A percentile compares a stretch with the other conserved stretches of the same genome.
Conservation (phyloP, 1,139 yeast species). For the Entelexis paramagnoliae region DNA sequence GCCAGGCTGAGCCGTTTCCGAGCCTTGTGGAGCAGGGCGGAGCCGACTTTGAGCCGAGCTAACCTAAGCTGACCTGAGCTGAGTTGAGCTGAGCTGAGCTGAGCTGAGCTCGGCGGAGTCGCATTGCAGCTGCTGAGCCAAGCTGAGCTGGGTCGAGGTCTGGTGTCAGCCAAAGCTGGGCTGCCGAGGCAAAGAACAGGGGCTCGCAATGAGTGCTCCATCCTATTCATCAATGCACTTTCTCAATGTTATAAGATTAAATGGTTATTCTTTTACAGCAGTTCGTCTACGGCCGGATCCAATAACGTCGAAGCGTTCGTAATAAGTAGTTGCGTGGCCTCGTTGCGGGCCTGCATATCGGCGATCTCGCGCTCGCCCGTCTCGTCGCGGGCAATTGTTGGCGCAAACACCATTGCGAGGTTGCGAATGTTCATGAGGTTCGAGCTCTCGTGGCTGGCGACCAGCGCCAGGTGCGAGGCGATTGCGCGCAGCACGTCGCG, state of each 20-base stretch:
- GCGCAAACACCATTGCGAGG: conserved; percentile 89
- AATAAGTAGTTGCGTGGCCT: conserved; percentile 65
- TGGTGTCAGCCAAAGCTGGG: too few species aligned
- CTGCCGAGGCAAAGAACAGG: too few species aligned
- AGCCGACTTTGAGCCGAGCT: too few species aligned
- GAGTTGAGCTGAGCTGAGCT: too few species aligned
- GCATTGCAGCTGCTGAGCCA: too few species aligned
- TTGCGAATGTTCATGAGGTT: conserved; percentile 68
- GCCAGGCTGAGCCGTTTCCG: too few species aligned
- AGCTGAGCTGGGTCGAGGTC: too few species aligned
- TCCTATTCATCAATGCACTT: not conserved
- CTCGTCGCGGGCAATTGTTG: conserved; percentile 74
- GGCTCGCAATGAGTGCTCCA: too few species aligned
- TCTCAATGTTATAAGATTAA: not conserved
- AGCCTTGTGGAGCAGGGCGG: too few species aligned
- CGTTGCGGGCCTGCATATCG: conserved; percentile 79
- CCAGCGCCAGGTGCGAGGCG: conserved; percentile 47
- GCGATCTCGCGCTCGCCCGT: conserved; percentile 74
- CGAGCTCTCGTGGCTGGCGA: conserved; percentile 26
- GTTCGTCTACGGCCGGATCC: conserved; percentile 12
- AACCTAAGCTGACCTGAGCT: too few species aligned
- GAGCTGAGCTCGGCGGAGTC: too few species aligned
- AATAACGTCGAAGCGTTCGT: conserved; percentile 37
- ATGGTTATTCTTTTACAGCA: not conserved
- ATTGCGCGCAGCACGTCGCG: conserved; percentile 45